These are phyloP conservation scores for Diplodia sapinea DNA, from an alignment of 2,329 filamentous ascomycete genomes.

Conservation along the genomic window DNA sequence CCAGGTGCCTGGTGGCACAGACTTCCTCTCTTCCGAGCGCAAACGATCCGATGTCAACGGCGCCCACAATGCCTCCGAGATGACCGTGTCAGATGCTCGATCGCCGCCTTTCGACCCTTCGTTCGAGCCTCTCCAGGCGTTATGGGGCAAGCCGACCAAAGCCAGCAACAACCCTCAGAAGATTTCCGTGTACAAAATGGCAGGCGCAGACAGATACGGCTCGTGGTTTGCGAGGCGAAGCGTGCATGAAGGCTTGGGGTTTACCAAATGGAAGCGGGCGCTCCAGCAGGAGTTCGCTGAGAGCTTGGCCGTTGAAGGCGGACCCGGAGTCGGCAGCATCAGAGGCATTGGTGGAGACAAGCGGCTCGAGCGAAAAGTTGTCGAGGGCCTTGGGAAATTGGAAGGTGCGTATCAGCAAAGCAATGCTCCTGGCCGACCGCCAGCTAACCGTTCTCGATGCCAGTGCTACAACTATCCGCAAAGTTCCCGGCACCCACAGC, in stretches of 20 bases:
- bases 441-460: neutral
- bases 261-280: constrained; percentile 77
- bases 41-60: constrained; percentile 63
- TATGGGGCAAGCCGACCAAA: constrained; percentile 86
- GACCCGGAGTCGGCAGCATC: constrained; percentile 75
- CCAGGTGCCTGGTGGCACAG: constrained; percentile 55
- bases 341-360: constrained; percentile 85
- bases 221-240: constrained; percentile 89
- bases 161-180: constrained; percentile 75
- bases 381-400: constrained; percentile 66
- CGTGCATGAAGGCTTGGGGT: constrained; percentile 78
- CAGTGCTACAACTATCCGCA: constrained; percentile 84
- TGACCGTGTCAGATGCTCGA: constrained; percentile 60
- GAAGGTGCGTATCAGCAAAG: constrained; percentile 57
- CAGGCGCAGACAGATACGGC: constrained; percentile 78
- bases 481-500: constrained; percentile 90
- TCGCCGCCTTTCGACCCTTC: constrained; percentile 57
- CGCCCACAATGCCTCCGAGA: constrained; percentile 57
- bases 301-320: constrained; percentile 72
- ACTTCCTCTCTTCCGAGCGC: constrained; percentile 56
- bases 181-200: constrained; percentile 80
- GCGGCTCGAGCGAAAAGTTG: constrained; percentile 67
- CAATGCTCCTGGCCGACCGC: neutral
- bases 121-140: constrained; percentile 70
- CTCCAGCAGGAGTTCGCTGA: constrained; percentile 81